These are phyloP conservation scores for Cyanidium caldarium DNA, from an alignment of 23 red algal species.

Conservation along the genomic window DNA sequence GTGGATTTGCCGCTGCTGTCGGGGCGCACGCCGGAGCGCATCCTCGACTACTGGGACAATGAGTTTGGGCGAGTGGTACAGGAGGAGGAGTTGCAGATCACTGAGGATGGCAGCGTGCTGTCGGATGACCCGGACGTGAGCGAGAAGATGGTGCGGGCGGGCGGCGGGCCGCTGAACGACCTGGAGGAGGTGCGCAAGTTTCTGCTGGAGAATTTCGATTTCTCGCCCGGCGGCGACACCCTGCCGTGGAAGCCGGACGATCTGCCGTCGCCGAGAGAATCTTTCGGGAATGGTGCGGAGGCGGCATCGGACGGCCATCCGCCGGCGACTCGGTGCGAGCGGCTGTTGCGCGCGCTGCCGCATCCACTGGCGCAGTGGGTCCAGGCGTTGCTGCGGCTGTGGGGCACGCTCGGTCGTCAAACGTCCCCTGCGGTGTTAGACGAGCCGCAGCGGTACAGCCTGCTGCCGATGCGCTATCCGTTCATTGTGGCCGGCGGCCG, in stretches of 20 bases:
- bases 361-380: neutral
- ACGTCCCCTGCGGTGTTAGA: neutral
- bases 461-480: conserved; percentile 39
- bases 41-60: conserved; percentile 1
- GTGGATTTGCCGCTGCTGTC: conserved; percentile 11
- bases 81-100: neutral
- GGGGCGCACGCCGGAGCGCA: neutral
- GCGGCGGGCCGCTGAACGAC: neutral
- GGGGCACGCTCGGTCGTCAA: conserved; percentile 7
- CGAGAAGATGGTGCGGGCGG: neutral
- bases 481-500: conserved; percentile 81
- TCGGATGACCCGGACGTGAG: neutral
- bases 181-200: neutral
- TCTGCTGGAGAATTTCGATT: neutral
- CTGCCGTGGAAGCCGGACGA: neutral
- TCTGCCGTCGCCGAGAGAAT: neutral
- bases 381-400: neutral
- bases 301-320: neutral
- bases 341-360: neutral
- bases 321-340: neutral
- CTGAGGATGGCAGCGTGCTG: neutral
- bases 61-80: neutral
- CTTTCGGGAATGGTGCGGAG: neutral
- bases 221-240: neutral
- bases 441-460: neutral